Conservation (phyloP, 805 yeast genomes). For the Suhomyces sp. region DNA sequence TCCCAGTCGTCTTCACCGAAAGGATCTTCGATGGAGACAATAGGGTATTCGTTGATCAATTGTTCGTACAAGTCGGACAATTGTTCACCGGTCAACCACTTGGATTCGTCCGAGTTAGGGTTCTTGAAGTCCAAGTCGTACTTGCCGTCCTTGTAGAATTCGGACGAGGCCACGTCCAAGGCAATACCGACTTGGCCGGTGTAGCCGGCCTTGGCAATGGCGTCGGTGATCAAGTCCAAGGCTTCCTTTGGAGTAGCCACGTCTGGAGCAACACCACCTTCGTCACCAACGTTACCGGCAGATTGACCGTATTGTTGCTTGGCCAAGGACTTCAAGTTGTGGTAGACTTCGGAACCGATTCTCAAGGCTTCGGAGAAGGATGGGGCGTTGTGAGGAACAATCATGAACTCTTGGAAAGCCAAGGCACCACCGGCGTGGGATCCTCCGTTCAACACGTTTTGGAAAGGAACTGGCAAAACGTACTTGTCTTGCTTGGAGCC, state of each 20-base stretch:
- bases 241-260: slow-evolving; percentile 95
- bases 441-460: slow-evolving; percentile 99
- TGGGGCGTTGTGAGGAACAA: slow-evolving; percentile 90
- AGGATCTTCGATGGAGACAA: slow-evolving; percentile 98
- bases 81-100: slow-evolving; percentile 87
- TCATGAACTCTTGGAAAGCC: slow-evolving; percentile 99
- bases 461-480: slow-evolving; percentile 98
- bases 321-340: slow-evolving; percentile 87
- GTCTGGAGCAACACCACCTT: slow-evolving; percentile 99
- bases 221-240: slow-evolving; percentile 83
- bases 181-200: slow-evolving; percentile 90
- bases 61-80: slow-evolving; percentile 79
- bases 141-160: slow-evolving; percentile 94
- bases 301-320: slow-evolving; percentile 95
- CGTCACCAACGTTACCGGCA: slow-evolving; percentile 99
- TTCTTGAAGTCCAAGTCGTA: slow-evolving; percentile 99
- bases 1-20: slow-evolving; percentile 99
- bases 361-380: slow-evolving; percentile 93
- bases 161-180: slow-evolving; percentile 95
- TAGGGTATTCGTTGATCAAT: slow-evolving; percentile 89
- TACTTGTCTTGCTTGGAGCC: slow-evolving; percentile 72
- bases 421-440: slow-evolving; percentile 99
- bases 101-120: slow-evolving; percentile 85
- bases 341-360: slow-evolving; percentile 98
- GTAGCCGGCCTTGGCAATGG: slow-evolving; percentile 95